Conservation (phyloP, 257 asterid genomes). For the Solanum pimpinellifolium region DNA sequence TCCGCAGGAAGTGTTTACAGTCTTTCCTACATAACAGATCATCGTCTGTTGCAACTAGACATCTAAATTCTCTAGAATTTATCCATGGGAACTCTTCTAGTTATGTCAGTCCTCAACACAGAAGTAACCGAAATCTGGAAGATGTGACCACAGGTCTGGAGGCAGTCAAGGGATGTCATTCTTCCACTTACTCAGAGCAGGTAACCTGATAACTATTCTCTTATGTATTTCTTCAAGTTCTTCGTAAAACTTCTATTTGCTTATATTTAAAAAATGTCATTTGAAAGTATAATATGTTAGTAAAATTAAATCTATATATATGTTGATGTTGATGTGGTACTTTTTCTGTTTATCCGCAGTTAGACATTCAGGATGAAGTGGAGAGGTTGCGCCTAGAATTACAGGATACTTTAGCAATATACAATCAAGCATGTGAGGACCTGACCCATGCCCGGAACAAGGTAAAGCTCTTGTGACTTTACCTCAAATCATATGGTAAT, state of each 20-base stretch:
- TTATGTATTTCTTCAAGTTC: neutral
- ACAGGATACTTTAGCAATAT: constrained; percentile 44
- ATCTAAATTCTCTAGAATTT: constrained; percentile 16
- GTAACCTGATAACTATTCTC: constrained; percentile 18
- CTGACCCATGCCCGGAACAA: constrained; percentile 48
- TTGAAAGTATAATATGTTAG: neutral
- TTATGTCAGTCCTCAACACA: constrained; percentile 3
- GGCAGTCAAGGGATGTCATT: constrained; percentile 12
- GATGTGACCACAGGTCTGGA: constrained; percentile 13
- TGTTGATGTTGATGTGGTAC: neutral
- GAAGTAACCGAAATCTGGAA: constrained; percentile 14
- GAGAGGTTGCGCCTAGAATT: constrained; percentile 50
- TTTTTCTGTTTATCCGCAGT: constrained; percentile 23
- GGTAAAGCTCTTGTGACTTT: constrained; percentile 26
- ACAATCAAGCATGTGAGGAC: constrained; percentile 61
- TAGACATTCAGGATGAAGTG: constrained; percentile 44
- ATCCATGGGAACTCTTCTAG: constrained; percentile 5
- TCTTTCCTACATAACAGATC: constrained; percentile 10
- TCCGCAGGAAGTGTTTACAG: constrained; percentile 20
- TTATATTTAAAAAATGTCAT: neutral
- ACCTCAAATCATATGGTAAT: neutral
- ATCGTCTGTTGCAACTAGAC: constrained; percentile 12
- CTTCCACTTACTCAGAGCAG: constrained; percentile 35
- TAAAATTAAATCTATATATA: neutral
- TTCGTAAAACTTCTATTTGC: neutral